phyloP scores from a whole-genome alignment of 1,284 basidiomycete species.

The Pisolithus thermaeus region DNA sequence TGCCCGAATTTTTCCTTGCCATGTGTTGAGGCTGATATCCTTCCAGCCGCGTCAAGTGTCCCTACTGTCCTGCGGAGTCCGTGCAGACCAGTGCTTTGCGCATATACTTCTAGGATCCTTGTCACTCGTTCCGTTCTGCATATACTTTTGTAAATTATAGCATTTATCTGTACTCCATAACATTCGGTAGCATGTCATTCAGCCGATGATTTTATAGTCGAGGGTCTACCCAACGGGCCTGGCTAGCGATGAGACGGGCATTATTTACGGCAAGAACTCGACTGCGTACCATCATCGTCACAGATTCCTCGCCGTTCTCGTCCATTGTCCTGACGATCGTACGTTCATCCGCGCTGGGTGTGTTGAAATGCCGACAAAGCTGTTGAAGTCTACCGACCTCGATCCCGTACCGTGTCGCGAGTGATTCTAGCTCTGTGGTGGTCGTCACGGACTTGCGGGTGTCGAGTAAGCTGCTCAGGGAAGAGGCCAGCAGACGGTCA shows the following conservation, averaged over 20 bases:
- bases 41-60: constrained; percentile 76
- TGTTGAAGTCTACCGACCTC: constrained; percentile 50
- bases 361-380: constrained; percentile 61
- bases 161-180: neutral
- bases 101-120: constrained; percentile 58
- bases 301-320: constrained; percentile 55
- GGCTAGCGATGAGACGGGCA: neutral
- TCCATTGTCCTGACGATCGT: constrained; percentile 43
- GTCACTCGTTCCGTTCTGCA: no score
- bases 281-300: constrained; percentile 51
- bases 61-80: constrained; percentile 83
- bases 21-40: constrained; percentile 7
- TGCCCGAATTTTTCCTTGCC: constrained; percentile 11
- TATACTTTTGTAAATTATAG: constrained; percentile 4
- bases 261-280: no score
- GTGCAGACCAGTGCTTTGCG: constrained; percentile 51
- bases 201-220: neutral
- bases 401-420: constrained; percentile 55
- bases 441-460: constrained; percentile 50
- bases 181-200: neutral
- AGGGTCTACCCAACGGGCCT: constrained; percentile 29
- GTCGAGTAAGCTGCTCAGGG: constrained; percentile 60
- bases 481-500: constrained; percentile 51
- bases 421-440: constrained; percentile 30
- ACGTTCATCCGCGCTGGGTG: constrained; percentile 57